These are phyloP conservation scores for Colletotrichum tropicicola DNA, from an alignment of 2,329 filamentous ascomycete genomes.

Conservation along the genomic window DNA sequence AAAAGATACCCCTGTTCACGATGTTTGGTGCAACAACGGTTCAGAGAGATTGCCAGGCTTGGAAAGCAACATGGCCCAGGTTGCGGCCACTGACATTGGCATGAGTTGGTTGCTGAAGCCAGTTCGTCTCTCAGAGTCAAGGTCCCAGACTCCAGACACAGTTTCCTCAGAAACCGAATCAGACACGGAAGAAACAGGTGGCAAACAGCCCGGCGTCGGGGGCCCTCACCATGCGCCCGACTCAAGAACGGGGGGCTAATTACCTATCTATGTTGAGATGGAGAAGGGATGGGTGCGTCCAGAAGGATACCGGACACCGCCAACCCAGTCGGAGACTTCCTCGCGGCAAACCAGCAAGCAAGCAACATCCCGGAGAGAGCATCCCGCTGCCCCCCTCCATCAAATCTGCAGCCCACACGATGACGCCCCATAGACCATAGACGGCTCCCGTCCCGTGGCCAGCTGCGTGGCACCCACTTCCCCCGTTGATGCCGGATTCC, in stretches of 20 bases:
- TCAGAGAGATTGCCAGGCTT: not conserved
- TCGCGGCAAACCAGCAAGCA: conserved; percentile 2
- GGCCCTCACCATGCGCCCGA: not conserved
- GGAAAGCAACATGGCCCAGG: not conserved
- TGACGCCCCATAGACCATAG: not conserved
- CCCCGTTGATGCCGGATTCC: not conserved
- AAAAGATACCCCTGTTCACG: conserved; percentile 13
- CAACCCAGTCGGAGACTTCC: conserved; percentile 5
- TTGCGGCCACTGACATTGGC: not conserved
- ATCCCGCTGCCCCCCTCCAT: not conserved
- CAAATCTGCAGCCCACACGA: not conserved
- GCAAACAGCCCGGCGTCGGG: not conserved
- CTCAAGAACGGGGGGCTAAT: not conserved
- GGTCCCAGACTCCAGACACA: conserved; percentile 1
- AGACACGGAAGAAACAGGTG: conserved; percentile 1
- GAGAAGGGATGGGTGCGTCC: not conserved
- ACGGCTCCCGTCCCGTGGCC: not conserved
- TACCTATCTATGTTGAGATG: not conserved
- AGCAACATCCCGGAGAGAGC: not conserved
- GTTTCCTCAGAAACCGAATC: conserved; percentile 2
- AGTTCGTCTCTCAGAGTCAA: not conserved
- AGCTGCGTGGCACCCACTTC: not conserved
- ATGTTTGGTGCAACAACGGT: not conserved
- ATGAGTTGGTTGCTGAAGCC: not conserved
- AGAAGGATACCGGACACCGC: not conserved